Conservation (phyloP, 352 stramenopile species). For the Phytophthora pseudosyringae region DNA sequence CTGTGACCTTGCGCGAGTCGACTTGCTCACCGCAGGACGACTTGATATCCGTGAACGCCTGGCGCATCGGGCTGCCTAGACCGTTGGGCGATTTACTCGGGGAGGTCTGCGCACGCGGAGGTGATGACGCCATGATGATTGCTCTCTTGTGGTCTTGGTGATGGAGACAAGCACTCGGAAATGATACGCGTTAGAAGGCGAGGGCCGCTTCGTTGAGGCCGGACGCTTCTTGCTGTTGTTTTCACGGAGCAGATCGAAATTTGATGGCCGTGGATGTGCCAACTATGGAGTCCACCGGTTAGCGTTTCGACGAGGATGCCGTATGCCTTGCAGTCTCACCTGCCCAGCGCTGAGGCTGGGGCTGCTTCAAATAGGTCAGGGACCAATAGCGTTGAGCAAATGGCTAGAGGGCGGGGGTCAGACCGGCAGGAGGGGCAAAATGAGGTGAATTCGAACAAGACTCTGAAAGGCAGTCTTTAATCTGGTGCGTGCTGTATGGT, state of each 20-base stretch:
- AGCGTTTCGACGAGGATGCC: not conserved
- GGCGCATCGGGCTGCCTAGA: slow-evolving; percentile 29
- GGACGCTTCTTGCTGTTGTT: slow-evolving; percentile 14
- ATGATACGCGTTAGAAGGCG: not conserved
- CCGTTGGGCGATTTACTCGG: slow-evolving; percentile 44
- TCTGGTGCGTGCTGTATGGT: not conserved
- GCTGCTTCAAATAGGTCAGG: slow-evolving; percentile 28
- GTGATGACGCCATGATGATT: slow-evolving; percentile 41
- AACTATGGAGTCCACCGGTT: slow-evolving; percentile 6
- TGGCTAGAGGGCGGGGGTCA: slow-evolving; percentile 2
- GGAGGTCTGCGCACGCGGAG: slow-evolving; percentile 37
- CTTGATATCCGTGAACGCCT: slow-evolving; percentile 69
- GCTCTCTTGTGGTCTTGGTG: not conserved
- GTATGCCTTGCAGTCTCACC: slow-evolving; percentile 14
- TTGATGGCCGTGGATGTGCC: slow-evolving; percentile 10
- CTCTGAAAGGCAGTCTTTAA: not conserved
- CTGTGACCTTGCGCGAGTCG: slow-evolving; percentile 76
- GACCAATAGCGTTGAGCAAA: slow-evolving; percentile 14
- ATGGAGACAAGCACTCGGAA: not conserved
- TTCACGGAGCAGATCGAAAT: slow-evolving; percentile 22
- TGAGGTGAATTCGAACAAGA: slow-evolving; percentile 7
- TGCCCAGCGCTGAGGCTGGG: not conserved
- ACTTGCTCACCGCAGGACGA: slow-evolving; percentile 74
- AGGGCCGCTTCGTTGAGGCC: not conserved
- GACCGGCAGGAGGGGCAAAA: slow-evolving; percentile 10